These are phyloP conservation scores for Elsinoe arachidis DNA, from an alignment of 2,329 filamentous ascomycete species.

Conservation along the genomic window DNA sequence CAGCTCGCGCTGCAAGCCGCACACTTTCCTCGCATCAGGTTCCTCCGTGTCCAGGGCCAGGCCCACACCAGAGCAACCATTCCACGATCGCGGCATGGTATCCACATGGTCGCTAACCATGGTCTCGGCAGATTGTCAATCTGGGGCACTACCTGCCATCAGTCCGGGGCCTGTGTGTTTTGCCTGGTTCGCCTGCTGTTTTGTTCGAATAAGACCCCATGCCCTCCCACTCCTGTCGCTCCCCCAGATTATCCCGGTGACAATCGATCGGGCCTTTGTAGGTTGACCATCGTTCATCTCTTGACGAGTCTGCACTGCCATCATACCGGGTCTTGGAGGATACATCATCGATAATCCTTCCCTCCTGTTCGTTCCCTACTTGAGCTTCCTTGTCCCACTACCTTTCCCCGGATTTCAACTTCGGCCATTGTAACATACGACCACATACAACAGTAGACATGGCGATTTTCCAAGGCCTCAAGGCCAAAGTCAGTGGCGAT, in stretches of 20 bases:
- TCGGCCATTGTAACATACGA: neutral
- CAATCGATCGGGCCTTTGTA: constrained; percentile 9
- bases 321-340: neutral
- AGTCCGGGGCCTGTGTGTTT: constrained; percentile 5
- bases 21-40: neutral
- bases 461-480: constrained; percentile 1
- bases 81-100: constrained; percentile 5
- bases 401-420: neutral
- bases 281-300: neutral
- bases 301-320: constrained; percentile 6
- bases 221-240: neutral
- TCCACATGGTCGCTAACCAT: constrained; percentile 1
- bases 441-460: neutral
- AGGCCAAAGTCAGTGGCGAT: neutral
- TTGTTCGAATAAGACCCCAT: neutral
- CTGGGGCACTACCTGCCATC: constrained; percentile 2
- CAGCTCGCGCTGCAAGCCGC: neutral
- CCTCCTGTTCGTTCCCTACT: neutral
- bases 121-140: constrained; percentile 8
- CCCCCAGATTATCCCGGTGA: constrained; percentile 10
- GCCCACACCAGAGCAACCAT: constrained; percentile 1
- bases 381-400: neutral
- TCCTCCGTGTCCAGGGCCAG: neutral
- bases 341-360: constrained; percentile 3
- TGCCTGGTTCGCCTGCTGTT: constrained; percentile 10